Evolutionary conservation across 1,284 basidiomycete genomes (phyloP).

Genomic region (Paramarasmius palmivorus): DNA sequence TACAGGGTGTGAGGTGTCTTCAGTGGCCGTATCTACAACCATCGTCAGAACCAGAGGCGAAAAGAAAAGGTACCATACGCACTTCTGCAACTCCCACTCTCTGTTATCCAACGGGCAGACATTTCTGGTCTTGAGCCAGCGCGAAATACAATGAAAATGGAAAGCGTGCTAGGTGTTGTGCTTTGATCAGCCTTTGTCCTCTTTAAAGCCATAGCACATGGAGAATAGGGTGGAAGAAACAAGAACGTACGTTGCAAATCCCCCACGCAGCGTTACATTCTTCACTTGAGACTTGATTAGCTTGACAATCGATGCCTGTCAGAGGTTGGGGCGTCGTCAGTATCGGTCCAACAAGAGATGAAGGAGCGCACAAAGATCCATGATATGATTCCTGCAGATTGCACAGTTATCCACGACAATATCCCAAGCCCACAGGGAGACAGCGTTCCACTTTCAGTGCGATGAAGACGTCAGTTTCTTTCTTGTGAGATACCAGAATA

Average conservation of each 20-base stretch:
- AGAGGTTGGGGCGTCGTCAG: too few species aligned
- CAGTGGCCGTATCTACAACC: background rate
- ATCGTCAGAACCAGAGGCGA: background rate
- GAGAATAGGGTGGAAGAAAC: too few species aligned
- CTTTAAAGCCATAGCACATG: too few species aligned
- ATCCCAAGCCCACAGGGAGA: slow-evolving; percentile 96
- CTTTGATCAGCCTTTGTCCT: too few species aligned
- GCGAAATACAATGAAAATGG: slow-evolving; percentile 99
- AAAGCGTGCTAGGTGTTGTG: slow-evolving; percentile 99
- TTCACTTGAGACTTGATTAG: slow-evolving; percentile 96
- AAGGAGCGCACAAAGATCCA: slow-evolving; percentile 97
- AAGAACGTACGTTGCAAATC: slow-evolving; percentile 90
- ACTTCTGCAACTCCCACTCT: slow-evolving; percentile 95
- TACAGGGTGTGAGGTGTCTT: background rate
- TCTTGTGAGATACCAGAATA: slow-evolving; percentile 9
- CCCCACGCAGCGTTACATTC: slow-evolving; percentile 99
- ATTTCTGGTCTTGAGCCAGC: slow-evolving; percentile 99
- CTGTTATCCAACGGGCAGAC: slow-evolving; percentile 98
- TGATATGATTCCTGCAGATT: slow-evolving; percentile 96
- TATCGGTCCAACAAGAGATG: too few species aligned
- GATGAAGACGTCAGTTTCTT: slow-evolving; percentile 8
- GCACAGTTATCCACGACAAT: slow-evolving; percentile 97
- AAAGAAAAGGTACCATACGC: slow-evolving; percentile 31
- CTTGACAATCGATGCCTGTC: slow-evolving; percentile 98
- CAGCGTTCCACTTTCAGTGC: slow-evolving; percentile 99